A percentile compares a stretch with the other conserved stretches of the same genome.
These are phyloP conservation scores for Rhizophagus clarus DNA, from an alignment of 192 early-diverging fungal genomes.

Conservation along the genomic window DNA sequence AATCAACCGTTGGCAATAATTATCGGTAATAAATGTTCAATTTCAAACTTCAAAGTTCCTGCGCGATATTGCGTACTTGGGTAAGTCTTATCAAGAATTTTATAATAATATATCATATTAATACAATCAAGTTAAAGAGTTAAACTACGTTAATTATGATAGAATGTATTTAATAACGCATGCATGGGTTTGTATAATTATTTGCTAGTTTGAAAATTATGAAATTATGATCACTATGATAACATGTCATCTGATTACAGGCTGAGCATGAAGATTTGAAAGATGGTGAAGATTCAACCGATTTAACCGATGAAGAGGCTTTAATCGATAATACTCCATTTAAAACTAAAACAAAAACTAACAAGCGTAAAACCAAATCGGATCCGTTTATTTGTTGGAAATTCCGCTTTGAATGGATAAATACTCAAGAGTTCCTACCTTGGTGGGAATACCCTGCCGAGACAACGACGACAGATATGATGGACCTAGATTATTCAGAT, in stretches of 20 bases:
- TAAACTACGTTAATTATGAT: not conserved
- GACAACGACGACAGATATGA: not conserved
- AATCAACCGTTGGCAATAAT: not conserved
- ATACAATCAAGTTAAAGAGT: not conserved
- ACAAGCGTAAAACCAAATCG: not conserved
- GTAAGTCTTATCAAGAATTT: not conserved
- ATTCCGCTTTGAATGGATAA: slow-evolving; percentile 18
- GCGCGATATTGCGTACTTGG: slow-evolving; percentile 7
- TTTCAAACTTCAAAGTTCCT: not conserved
- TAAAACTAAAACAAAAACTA: not conserved
- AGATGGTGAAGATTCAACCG: not conserved
- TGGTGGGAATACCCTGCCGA: not conserved
- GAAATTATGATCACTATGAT: not conserved
- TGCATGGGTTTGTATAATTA: not conserved
- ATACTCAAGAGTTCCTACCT: not conserved
- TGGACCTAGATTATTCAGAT: not conserved
- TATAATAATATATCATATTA: not conserved
- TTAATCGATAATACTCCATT: not conserved
- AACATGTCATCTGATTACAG: not conserved
- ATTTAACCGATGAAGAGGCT: not conserved
- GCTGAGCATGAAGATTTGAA: not conserved
- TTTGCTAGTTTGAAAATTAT: not conserved
- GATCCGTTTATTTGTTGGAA: not conserved
- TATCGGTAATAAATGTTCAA: not conserved
- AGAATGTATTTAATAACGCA: slow-evolving; percentile 1